Evolutionary conservation across 345 rosid species (phyloP), one percentile per base, ranked within the genome.

Genomic region (Anastatica hierochuntica): DNA sequence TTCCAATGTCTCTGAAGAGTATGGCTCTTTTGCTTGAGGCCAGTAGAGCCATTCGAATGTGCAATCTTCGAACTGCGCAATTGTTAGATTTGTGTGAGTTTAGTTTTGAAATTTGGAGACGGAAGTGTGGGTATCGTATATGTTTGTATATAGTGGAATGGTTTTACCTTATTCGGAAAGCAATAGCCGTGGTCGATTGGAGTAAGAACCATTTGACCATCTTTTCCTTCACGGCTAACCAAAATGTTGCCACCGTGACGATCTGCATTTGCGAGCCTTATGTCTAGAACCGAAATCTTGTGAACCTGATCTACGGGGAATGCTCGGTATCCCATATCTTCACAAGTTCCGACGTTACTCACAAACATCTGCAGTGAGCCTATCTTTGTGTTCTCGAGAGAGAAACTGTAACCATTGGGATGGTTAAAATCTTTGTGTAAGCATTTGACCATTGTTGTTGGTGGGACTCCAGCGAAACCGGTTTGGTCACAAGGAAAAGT

Each of bases 171-270:
- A 43, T 81, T 81, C 19, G 97, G 95, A 43, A 88, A 66, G 82
- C 95, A 82, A 66, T 85, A 88, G 43, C 95, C 97, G 58, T 88
- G 97, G 59, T 88, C 97, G 17, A 88, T 83, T 26, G 95, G 97
- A 71, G 72, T 72, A 39, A 89, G 95, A 50, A 60, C 71, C 46
- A 76, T 63, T 7, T 37, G 58, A 11, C 78, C 81, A 30, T 73
- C 60, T 6, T 61, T 67, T 38, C 72, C 69, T 2, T 79, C 76
- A 65, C 63, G 77, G 70, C 74, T 69, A 53, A 88, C 66, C 80
- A 89, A 60, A 66, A 89, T 85, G 71, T 89, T 89, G 49, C 97
- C 97, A 43, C 82, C 85, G 33, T 89, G 95, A 33, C 97, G 79
- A 71, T 85, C 95, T n/a, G 95, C 78, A 77, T 88, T 88, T 33